Percentiles rank a stretch among this genome's conserved stretches.
These are phyloP conservation scores for Dioszegia crocea DNA, from an alignment of 768 basidiomycete genomes.

Conservation along the genomic window DNA sequence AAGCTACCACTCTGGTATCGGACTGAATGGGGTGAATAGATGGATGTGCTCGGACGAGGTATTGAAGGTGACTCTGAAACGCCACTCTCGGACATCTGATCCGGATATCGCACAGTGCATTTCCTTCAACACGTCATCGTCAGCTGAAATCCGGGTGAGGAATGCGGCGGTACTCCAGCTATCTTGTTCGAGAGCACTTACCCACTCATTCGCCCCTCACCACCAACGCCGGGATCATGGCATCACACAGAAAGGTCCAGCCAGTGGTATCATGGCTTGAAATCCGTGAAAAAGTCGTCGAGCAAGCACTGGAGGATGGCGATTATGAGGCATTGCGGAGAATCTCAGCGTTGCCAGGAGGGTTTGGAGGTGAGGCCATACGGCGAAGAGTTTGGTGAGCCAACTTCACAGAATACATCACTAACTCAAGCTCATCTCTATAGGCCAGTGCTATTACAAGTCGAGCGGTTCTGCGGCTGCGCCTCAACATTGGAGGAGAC, in stretches of 20 bases:
- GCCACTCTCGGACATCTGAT: neutral
- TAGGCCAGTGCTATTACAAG: slow-evolving; percentile 15
- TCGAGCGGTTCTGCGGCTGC: slow-evolving; percentile 18
- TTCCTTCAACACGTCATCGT: neutral
- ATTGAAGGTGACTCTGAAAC: neutral
- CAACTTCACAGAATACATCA: neutral
- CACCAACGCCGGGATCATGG: no score
- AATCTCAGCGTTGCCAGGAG: slow-evolving; percentile 44
- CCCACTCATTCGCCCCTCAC: no score
- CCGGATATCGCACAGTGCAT: neutral
- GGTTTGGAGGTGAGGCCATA: slow-evolving; percentile 44
- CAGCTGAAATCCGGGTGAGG: neutral
- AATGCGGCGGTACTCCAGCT: neutral
- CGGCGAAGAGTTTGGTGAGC: slow-evolving; percentile 47
- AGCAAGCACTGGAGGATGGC: slow-evolving; percentile 28
- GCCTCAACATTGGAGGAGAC: neutral
- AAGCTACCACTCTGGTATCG: no score
- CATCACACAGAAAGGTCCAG: no score
- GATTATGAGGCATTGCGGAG: slow-evolving; percentile 33
- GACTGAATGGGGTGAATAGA: neutral
- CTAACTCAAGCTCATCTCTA: neutral
- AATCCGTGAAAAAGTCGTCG: slow-evolving; percentile 29
- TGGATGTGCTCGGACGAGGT: neutral
- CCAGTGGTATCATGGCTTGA: slow-evolving; percentile 18
- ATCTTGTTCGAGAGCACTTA: no score